A percentile compares a stretch with the other conserved stretches of the same genome.
Evolutionary conservation across 768 basidiomycete genomes (phyloP).

Genomic region (Suillus tomentosus): DNA sequence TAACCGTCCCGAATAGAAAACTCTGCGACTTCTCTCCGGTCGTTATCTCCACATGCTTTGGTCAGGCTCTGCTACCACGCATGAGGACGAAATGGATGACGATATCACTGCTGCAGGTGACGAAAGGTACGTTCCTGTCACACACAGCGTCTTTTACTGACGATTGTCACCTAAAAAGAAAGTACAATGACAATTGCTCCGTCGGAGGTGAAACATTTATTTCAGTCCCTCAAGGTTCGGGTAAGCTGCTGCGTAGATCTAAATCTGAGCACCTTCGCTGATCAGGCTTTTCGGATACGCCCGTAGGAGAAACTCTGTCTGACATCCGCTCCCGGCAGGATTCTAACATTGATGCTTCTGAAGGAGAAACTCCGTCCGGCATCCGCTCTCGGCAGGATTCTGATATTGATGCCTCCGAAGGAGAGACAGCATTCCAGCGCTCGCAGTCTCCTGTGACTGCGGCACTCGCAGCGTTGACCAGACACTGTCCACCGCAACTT

Average conservation of each 20-base stretch:
- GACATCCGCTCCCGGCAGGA: no score
- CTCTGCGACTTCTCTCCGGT: neutral
- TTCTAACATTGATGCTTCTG: no score
- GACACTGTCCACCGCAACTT: neutral
- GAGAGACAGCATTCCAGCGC: neutral
- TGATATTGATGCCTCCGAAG: neutral
- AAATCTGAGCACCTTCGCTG: neutral
- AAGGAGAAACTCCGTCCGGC: no score
- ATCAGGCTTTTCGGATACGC: neutral
- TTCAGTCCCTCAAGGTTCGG: neutral
- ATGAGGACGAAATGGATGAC: neutral
- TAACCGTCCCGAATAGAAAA: neutral
- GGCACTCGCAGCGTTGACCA: neutral
- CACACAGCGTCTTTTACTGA: neutral
- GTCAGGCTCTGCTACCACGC: neutral
- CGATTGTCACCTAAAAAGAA: neutral
- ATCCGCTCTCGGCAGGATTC: no score
- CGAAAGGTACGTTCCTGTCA: neutral
- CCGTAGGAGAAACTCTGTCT: neutral
- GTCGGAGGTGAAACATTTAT: neutral
- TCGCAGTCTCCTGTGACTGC: neutral
- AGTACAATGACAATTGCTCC: no score
- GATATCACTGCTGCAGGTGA: neutral
- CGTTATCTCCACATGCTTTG: neutral
- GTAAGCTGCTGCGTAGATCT: neutral